These are phyloP conservation scores for Pseudogymnoascus destructans DNA, from an alignment of 2,329 filamentous ascomycete species.

Conservation along the genomic window DNA sequence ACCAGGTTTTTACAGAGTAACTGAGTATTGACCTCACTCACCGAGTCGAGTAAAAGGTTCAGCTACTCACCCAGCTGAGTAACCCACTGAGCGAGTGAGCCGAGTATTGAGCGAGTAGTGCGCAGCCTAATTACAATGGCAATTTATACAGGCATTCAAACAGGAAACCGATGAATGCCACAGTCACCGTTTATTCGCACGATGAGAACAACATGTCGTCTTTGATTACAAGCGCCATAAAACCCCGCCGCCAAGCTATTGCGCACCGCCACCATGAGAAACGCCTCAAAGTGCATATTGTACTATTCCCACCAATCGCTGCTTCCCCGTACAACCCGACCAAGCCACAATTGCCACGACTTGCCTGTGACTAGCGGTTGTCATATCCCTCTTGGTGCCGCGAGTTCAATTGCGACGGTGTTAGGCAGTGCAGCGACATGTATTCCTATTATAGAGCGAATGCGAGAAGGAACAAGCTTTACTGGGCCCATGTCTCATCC, in stretches of 20 bases:
- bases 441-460: background rate
- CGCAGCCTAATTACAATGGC: too few relatives aligned
- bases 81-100: too few relatives aligned
- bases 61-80: too few relatives aligned
- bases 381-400: background rate
- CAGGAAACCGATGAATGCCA: background rate
- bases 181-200: background rate
- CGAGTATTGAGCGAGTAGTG: too few relatives aligned
- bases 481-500: background rate
- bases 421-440: background rate
- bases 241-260: background rate
- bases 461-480: background rate
- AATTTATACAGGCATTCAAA: background rate
- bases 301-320: background rate
- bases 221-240: background rate
- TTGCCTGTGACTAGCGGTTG: background rate
- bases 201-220: background rate
- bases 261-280: background rate
- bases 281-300: background rate
- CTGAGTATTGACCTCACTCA: too few relatives aligned
- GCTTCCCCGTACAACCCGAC: background rate
- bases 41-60: too few relatives aligned
- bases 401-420: background rate
- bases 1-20: too few relatives aligned
- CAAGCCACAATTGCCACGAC: background rate